These are phyloP conservation scores for Raphidocelis subcapitata DNA, from an alignment of 139 green algal genomes.

Conservation along the genomic window DNA sequence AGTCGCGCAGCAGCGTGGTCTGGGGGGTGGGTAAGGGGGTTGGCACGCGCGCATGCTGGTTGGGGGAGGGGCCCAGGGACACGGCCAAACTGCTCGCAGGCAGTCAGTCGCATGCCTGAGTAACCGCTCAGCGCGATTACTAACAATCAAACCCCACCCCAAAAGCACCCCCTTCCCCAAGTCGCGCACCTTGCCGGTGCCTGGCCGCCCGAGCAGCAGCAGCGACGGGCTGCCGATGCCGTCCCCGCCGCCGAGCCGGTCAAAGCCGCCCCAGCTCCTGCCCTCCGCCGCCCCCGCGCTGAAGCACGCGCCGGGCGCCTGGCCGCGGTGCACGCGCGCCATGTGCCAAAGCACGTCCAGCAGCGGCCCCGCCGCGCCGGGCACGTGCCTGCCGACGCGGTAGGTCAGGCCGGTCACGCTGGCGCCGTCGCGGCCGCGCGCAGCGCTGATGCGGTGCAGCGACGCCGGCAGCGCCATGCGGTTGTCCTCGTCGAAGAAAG, in stretches of 20 bases:
- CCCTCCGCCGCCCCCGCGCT: too few species aligned
- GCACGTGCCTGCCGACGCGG: slow-evolving; percentile 63
- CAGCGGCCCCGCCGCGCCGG: slow-evolving; percentile 36
- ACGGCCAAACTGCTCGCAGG: too few species aligned
- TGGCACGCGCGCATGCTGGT: too few species aligned
- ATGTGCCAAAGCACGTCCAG: slow-evolving; percentile 58
- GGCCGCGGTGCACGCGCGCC: not conserved
- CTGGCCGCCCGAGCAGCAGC: slow-evolving; percentile 12
- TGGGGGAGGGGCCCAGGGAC: too few species aligned
- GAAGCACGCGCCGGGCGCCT: too few species aligned
- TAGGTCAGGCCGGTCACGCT: slow-evolving; percentile 66
- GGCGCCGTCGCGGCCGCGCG: slow-evolving; percentile 22
- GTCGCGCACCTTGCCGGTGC: not conserved
- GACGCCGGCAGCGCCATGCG: slow-evolving; percentile 14
- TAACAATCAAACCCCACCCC: too few species aligned
- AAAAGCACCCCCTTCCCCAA: too few species aligned
- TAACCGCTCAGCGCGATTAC: too few species aligned
- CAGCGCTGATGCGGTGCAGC: slow-evolving; percentile 9
- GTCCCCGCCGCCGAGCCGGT: too few species aligned
- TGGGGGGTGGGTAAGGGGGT: too few species aligned
- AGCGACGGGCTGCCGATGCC: not conserved
- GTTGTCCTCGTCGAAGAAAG: slow-evolving; percentile 11
- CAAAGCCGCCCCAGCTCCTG: too few species aligned
- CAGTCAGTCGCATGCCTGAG: too few species aligned
- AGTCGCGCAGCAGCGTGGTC: slow-evolving; percentile 56